Base-by-base conservation (phyloP, 2,329 filamentous ascomycete species). In the Amylocarpus encephaloides region DNA sequence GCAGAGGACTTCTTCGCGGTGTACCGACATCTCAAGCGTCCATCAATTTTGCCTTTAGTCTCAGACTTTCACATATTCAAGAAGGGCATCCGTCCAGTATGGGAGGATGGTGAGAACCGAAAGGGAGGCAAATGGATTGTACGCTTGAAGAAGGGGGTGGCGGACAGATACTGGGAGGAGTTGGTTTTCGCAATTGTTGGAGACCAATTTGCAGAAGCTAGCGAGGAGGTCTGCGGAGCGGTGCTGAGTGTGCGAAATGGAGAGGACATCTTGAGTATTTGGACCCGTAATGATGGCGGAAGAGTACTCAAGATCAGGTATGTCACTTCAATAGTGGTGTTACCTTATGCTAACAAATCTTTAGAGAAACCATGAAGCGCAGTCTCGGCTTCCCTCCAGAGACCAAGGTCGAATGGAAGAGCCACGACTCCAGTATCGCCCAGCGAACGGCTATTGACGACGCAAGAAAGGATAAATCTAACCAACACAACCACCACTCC, bases 51-150 rank as follows among this genome's bases (percentile, higher is more conserved):
- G 51, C 92, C 92, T 6, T 84, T 92, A 4, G 92, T 97, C 29
- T 96, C 91, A 19, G 93, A 98, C 70, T 98, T 96, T 67, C 93
- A 98, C 68, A 85, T 98, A 53, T 98, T 98, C 76, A 95, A 93
- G 71, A 90, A 93, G 66, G 92, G 91, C 48, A 91, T 98, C 54
- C 83, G 93, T 53, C 93, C 93, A 18, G 93, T 98, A 61, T 98
- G 93, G 93, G 93, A 98, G 70, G 93, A 98, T 62, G 90, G 95
- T 42, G 89, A 94, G 67, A 98, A 98, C 72, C 93, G 89, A 69
- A 86, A 84, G 60, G 93, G 93, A 48, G 93, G 93, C 46, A 98
- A 98, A 73, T 98, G 92, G 92, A 91, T 96, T 58, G 84, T 98
- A 67, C 80, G 92, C 59, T 74, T 98, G 67, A 96, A 95, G 79